Evolutionary conservation across 2,329 filamentous ascomycete genomes (phyloP).

Genomic region (Leptosphaerulina australis): DNA sequence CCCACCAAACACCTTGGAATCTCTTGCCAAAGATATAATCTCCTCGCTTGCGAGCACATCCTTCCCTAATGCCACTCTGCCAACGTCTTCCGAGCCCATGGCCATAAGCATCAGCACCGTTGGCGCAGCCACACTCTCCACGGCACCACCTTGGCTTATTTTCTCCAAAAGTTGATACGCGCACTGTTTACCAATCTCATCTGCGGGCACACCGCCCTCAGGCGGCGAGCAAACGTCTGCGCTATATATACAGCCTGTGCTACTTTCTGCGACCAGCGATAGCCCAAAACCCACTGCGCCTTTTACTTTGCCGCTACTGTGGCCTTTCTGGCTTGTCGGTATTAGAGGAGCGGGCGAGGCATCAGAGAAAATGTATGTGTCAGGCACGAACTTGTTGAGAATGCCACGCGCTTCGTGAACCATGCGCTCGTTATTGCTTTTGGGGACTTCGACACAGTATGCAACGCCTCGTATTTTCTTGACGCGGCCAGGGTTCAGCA

Average conservation of each 20-base stretch:
- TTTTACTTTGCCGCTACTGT: slow-evolving; percentile 58
- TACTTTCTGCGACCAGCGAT: slow-evolving; percentile 90
- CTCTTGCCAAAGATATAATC: slow-evolving; percentile 78
- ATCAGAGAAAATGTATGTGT: slow-evolving; percentile 86
- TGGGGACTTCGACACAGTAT: slow-evolving; percentile 89
- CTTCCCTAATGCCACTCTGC: slow-evolving; percentile 78
- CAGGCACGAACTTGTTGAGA: slow-evolving; percentile 79
- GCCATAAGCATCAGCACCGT: slow-evolving; percentile 90
- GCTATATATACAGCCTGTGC: slow-evolving; percentile 82
- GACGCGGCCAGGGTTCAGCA: slow-evolving; percentile 81
- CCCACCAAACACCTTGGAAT: slow-evolving; percentile 85
- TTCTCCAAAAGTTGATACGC: slow-evolving; percentile 88
- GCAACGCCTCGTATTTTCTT: slow-evolving; percentile 91
- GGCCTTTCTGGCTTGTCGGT: slow-evolving; percentile 72
- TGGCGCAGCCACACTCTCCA: slow-evolving; percentile 70
- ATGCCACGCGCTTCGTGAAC: slow-evolving; percentile 88
- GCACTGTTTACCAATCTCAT: slow-evolving; percentile 87
- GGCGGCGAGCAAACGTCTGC: slow-evolving; percentile 79
- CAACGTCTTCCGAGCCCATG: slow-evolving; percentile 97
- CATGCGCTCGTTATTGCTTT: slow-evolving; percentile 92
- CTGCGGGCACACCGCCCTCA: slow-evolving; percentile 79
- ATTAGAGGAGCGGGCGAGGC: slow-evolving; percentile 65
- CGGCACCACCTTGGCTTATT: slow-evolving; percentile 82
- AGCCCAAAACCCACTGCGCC: slow-evolving; percentile 91
- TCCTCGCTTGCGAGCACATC: slow-evolving; percentile 83